A percentile compares a stretch with the other conserved stretches of the same genome.
These are phyloP conservation scores for Lepidium africanum DNA, from an alignment of 345 rosid genomes.

Conservation along the genomic window DNA sequence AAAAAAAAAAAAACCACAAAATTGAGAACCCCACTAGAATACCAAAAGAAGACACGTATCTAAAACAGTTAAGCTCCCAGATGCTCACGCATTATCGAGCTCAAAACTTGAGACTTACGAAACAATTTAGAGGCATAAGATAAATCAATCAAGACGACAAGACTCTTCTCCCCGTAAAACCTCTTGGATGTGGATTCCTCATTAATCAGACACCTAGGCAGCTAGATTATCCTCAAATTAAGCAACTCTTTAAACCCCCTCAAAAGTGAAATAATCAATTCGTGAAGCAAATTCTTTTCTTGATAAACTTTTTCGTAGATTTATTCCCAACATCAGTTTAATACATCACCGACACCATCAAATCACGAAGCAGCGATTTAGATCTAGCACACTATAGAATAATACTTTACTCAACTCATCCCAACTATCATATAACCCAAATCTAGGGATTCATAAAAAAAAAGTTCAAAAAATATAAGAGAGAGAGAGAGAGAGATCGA, in stretches of 20 bases:
- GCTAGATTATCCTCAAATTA: slow-evolving; percentile 17
- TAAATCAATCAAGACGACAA: neutral
- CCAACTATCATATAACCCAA: neutral
- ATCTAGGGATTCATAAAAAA: slow-evolving; percentile 7
- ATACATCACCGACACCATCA: slow-evolving; percentile 12
- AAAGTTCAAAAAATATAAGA: neutral
- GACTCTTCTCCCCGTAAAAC: slow-evolving; percentile 7
- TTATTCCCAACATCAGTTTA: neutral
- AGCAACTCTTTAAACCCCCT: slow-evolving; percentile 7
- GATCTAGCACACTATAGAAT: slow-evolving; percentile 9
- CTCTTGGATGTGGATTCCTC: slow-evolving; percentile 2
- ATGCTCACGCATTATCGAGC: slow-evolving; percentile 24
- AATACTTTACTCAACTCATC: neutral
- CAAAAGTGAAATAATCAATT: slow-evolving; percentile 2
- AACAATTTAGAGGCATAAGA: neutral
- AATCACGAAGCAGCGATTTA: slow-evolving; percentile 12
- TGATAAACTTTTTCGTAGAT: neutral
- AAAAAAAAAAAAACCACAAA: no score
- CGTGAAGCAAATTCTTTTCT: neutral
- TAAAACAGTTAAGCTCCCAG: slow-evolving; percentile 13
- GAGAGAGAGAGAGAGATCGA: slow-evolving; percentile 10
- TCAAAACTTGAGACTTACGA: slow-evolving; percentile 10
- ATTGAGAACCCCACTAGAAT: no score
- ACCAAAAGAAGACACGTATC: neutral
- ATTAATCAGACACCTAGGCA: slow-evolving; percentile 19